Base-by-base conservation (phyloP, 345 rosid species). In the Geranium rotundifolium region DNA sequence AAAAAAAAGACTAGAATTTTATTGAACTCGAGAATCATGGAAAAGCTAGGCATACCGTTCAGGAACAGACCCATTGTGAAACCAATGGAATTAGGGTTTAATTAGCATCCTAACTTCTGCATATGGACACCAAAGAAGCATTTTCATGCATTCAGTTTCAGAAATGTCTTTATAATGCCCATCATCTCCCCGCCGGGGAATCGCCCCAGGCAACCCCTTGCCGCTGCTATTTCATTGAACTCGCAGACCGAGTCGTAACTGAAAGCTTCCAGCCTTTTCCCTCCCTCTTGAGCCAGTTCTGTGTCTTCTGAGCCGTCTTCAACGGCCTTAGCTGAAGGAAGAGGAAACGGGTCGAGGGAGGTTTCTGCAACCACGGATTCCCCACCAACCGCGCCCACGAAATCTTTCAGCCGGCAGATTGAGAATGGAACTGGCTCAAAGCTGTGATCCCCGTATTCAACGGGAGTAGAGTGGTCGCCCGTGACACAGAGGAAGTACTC, bases 391-490 rank as follows among this genome's bases (percentile, higher is more conserved):
- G 89, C 92, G 54, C 68, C 75, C 29, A 88, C 89, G 73, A 82
- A 85, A 56, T 90, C 99, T 70, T 67, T 80, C 69, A 93, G 70
- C 66, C 72, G 69, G 77, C 99, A 82, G 17, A 90, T 77, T 19
- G 89, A 68, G 66, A 90, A 83, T 17, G 99, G 99, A 58, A 93
- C 96, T 15, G 97, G 81, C 75, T 90, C 99, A 18, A 85, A 93
- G 79, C 96, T 93, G 76, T 93, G 97, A 69, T 93, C 97, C 57
- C 97, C 96, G 55, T 93, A 90, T 76, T 88, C 99, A 46, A 90
- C 99, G 0, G 96, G 95, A 15, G 99, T 93, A 39, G 96, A 90
- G 78, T 90, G 97, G 74, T 93, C 99, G 29, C 99, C 96, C 0
- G 99, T 93, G 58, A 90, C 83, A 71, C 90, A 89, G 39, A 90